A percentile compares a stretch with the other conserved stretches of the same genome.
phyloP scores from a whole-genome alignment of 2,329 filamentous ascomycete genomes.

The Arthrobotrys sphaeroides region DNA sequence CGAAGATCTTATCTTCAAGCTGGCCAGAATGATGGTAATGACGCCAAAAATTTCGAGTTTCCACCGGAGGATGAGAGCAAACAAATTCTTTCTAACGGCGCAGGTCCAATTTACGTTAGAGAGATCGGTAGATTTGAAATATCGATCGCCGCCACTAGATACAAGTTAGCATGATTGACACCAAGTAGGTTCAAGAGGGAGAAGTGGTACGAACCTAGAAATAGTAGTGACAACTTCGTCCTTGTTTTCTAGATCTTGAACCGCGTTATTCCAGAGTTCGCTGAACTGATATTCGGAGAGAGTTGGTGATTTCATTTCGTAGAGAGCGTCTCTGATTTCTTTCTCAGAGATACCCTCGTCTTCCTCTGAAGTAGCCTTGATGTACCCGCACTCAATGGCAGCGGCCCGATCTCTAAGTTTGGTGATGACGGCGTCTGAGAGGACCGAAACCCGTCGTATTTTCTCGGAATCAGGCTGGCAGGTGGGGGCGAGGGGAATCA shows the following conservation, averaged over 20 bases:
- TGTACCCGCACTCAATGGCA: slow-evolving; percentile 87
- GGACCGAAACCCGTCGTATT: slow-evolving; percentile 82
- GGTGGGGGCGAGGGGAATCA: slow-evolving; percentile 85
- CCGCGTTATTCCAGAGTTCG: slow-evolving; percentile 63
- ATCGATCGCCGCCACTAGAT: slow-evolving; percentile 55
- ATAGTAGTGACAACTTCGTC: slow-evolving; percentile 70
- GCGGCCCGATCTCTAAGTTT: slow-evolving; percentile 85
- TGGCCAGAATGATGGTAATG: slow-evolving; percentile 30
- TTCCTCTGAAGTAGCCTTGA: slow-evolving; percentile 64
- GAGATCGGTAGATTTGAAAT: slow-evolving; percentile 57
- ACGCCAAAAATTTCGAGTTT: slow-evolving; percentile 73
- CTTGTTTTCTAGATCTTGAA: slow-evolving; percentile 66
- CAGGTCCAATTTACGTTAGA: slow-evolving; percentile 88
- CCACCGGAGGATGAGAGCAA: slow-evolving; percentile 75
- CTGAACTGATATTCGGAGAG: slow-evolving; percentile 57
- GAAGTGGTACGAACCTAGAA: slow-evolving; percentile 64
- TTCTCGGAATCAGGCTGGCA: slow-evolving; percentile 97
- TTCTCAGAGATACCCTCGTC: slow-evolving; percentile 80
- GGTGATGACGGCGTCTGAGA: slow-evolving; percentile 87
- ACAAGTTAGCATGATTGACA: slow-evolving; percentile 25
- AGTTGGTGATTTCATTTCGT: slow-evolving; percentile 79
- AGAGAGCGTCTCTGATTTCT: slow-evolving; percentile 85
- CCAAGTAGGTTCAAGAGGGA: slow-evolving; percentile 52
- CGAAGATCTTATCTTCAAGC: slow-evolving; percentile 65
- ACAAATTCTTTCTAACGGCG: slow-evolving; percentile 70